Percentiles rank a stretch among this genome's conserved stretches.
Evolutionary conservation across 257 asterid genomes (phyloP).

Genomic region (Sherardia arvensis): DNA sequence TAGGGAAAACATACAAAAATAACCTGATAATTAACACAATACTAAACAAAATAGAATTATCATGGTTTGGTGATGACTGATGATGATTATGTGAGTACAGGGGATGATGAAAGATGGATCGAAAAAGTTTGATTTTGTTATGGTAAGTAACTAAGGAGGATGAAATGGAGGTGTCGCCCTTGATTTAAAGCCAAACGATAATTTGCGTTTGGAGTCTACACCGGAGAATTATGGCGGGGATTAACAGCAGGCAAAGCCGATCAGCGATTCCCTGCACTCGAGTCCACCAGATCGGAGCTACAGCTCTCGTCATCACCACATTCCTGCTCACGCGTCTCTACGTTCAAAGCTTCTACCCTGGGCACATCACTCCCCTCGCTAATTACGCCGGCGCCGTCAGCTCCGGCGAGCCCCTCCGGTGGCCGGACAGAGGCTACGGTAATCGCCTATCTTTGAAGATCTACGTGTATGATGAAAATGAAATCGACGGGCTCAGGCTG

Average conservation of each 20-base stretch:
- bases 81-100: no score
- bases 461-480: conserved; percentile 78
- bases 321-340: conserved; percentile 74
- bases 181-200: neutral
- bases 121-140: no score
- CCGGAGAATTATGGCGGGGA: conserved; percentile 10
- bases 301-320: conserved; percentile 51
- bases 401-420: conserved; percentile 18
- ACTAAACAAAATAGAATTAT: no score
- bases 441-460: conserved; percentile 50
- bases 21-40: no score
- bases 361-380: neutral
- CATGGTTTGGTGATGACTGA: no score
- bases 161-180: no score
- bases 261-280: conserved; percentile 43
- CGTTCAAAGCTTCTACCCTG: conserved; percentile 38
- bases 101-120: no score
- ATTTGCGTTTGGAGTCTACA: neutral
- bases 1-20: no score
- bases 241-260: conserved; percentile 16
- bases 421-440: conserved; percentile 46
- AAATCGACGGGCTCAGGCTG: conserved; percentile 63
- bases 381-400: conserved; percentile 22
- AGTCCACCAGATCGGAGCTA: conserved; percentile 77
- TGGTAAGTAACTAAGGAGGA: no score